Evolutionary conservation across 179 eudicot species (phyloP).

Genomic region (Sideroxylon spinosum): DNA sequence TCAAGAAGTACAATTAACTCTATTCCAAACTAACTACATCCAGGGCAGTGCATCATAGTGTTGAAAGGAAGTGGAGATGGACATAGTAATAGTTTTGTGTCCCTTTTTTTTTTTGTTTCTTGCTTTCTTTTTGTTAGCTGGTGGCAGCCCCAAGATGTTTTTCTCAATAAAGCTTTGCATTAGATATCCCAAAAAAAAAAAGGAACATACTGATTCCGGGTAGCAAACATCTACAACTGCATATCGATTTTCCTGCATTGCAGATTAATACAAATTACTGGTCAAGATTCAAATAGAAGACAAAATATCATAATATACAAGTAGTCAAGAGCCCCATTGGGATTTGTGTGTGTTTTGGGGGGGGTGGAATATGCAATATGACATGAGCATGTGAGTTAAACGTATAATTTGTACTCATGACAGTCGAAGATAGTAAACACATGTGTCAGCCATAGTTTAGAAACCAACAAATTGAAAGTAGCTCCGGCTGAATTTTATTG

Average conservation of each 20-base stretch:
- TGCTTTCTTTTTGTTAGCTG: too few species aligned
- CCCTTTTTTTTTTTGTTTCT: too few species aligned
- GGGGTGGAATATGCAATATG: too few species aligned
- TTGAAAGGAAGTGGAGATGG: slow-evolving; percentile 8
- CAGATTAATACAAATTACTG: slow-evolving; percentile 6
- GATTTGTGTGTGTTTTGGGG: too few species aligned
- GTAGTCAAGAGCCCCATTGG: too few species aligned
- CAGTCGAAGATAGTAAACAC: background rate
- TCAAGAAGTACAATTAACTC: slow-evolving; percentile 13
- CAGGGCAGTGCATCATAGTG: slow-evolving; percentile 17
- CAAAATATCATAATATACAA: background rate
- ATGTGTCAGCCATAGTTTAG: background rate
- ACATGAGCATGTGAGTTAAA: background rate
- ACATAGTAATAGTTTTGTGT: too few species aligned
- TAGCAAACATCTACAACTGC: slow-evolving; percentile 78
- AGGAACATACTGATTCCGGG: slow-evolving; percentile 69
- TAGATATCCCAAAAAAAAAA: too few species aligned
- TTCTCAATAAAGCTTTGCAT: too few species aligned
- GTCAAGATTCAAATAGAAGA: slow-evolving; percentile 2
- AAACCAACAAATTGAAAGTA: background rate
- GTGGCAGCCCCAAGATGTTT: too few species aligned
- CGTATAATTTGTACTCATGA: background rate
- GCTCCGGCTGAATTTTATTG: background rate
- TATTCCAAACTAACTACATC: slow-evolving; percentile 10
- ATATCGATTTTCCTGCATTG: slow-evolving; percentile 82